Conservation (phyloP, 176 grass and related monocot species). For the Oryza coarctata region DNA sequence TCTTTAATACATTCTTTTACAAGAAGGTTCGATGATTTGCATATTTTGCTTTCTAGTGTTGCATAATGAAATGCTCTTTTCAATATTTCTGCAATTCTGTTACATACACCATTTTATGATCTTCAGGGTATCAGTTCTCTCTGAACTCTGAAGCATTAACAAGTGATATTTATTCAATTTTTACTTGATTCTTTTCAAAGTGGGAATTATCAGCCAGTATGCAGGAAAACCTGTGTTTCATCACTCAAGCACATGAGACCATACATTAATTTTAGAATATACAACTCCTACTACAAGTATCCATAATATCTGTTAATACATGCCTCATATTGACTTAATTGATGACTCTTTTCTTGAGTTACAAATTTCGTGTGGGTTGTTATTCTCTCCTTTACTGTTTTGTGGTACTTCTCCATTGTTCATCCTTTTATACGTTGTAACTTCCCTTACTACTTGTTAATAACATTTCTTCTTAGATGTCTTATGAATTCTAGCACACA, state of each 20-base stretch:
- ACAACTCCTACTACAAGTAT: neutral
- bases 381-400: neutral
- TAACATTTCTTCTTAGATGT: constrained; percentile 13
- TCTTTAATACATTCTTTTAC: constrained; percentile 93
- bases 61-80: neutral
- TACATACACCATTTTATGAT: neutral
- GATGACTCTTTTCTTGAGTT: neutral
- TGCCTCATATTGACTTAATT: neutral
- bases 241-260: neutral
- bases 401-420: neutral
- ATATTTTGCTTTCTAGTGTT: constrained; percentile 16
- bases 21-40: constrained; percentile 51
- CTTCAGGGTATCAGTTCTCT: neutral
- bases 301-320: neutral
- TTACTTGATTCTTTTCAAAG: neutral
- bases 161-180: neutral
- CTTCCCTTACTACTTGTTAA: neutral
- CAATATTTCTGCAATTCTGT: neutral
- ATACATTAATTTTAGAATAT: constrained; percentile 7
- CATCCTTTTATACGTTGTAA: neutral
- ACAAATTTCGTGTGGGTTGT: neutral
- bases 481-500: neutral
- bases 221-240: constrained; percentile 1
- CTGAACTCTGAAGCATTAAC: neutral
- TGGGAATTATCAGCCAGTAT: neutral